Percentiles rank a stretch among this genome's conserved stretches.
Evolutionary conservation across 2,329 filamentous ascomycete species (phyloP).

Genomic region (Phaeophleospora eucalypticola): DNA sequence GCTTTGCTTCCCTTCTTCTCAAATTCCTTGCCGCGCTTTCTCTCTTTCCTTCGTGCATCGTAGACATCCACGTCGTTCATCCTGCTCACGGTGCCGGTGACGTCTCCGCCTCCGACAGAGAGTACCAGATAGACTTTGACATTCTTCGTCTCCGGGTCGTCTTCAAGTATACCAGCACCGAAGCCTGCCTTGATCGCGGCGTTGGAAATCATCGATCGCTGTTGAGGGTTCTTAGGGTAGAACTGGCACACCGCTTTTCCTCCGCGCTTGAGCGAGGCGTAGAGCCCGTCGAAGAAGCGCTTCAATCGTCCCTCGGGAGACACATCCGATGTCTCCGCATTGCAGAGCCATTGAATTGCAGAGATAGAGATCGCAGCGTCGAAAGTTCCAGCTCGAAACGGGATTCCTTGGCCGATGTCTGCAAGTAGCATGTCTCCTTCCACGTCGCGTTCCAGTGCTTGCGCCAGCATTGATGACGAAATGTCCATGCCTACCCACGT

Average conservation of each 20-base stretch:
- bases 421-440: slow-evolving; percentile 92
- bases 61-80: slow-evolving; percentile 80
- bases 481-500: slow-evolving; percentile 98
- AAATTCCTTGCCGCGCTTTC: slow-evolving; percentile 48
- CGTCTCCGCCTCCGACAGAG: slow-evolving; percentile 76
- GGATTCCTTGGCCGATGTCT: slow-evolving; percentile 92
- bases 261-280: slow-evolving; percentile 75
- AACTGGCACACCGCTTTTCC: slow-evolving; percentile 94
- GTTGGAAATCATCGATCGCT: slow-evolving; percentile 85
- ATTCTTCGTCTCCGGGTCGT: slow-evolving; percentile 95
- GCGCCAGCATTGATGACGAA: slow-evolving; percentile 90
- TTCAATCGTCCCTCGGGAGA: slow-evolving; percentile 71
- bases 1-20: slow-evolving; percentile 83
- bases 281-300: slow-evolving; percentile 89
- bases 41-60: slow-evolving; percentile 59
- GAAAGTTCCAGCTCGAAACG: slow-evolving; percentile 86
- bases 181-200: slow-evolving; percentile 93
- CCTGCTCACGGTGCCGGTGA: slow-evolving; percentile 81
- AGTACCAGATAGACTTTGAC: slow-evolving; percentile 93
- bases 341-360: slow-evolving; percentile 98
- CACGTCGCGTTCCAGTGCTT: slow-evolving; percentile 85
- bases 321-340: slow-evolving; percentile 84
- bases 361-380: slow-evolving; percentile 93
- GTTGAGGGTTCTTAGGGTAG: slow-evolving; percentile 91
- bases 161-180: slow-evolving; percentile 88